Percentiles rank a stretch among this genome's conserved stretches.
phyloP scores from a whole-genome alignment of 495 filamentous ascomycete species.

The Copromyces sp. region DNA sequence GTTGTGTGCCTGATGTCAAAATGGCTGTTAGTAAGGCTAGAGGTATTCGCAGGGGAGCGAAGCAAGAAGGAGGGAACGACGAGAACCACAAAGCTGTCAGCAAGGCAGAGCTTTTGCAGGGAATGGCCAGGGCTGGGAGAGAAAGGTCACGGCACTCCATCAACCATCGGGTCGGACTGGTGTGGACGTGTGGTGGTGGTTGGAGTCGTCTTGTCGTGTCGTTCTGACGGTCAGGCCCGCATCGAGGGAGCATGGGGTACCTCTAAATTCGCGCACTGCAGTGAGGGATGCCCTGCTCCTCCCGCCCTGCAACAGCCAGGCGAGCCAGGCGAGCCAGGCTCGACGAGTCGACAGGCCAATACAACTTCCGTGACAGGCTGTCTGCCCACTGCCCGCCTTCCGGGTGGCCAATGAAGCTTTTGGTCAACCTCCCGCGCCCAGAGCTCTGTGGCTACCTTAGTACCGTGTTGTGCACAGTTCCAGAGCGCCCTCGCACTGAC shows the following conservation, averaged over 20 bases:
- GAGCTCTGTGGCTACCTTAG: neutral
- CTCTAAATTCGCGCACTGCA: neutral
- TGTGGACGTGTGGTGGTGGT: neutral
- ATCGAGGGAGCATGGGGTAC: neutral
- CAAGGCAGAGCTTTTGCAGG: neutral
- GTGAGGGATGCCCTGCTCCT: neutral
- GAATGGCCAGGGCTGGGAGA: neutral
- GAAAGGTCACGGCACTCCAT: neutral
- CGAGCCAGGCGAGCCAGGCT: neutral
- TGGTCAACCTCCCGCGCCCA: neutral
- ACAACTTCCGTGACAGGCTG: neutral
- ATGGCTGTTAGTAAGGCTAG: neutral
- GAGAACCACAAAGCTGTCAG: neutral
- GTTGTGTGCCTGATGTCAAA: neutral
- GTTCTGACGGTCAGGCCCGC: neutral
- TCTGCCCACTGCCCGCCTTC: neutral
- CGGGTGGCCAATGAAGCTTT: neutral
- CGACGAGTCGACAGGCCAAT: neutral
- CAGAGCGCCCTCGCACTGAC: neutral
- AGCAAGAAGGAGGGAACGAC: neutral
- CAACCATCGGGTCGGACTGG: neutral
- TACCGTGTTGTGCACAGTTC: neutral
- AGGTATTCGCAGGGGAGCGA: neutral
- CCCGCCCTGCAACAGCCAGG: neutral
- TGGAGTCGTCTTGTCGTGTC: neutral